phyloP scores from a whole-genome alignment of 257 asterid species.

The Handroanthus guayacan region DNA sequence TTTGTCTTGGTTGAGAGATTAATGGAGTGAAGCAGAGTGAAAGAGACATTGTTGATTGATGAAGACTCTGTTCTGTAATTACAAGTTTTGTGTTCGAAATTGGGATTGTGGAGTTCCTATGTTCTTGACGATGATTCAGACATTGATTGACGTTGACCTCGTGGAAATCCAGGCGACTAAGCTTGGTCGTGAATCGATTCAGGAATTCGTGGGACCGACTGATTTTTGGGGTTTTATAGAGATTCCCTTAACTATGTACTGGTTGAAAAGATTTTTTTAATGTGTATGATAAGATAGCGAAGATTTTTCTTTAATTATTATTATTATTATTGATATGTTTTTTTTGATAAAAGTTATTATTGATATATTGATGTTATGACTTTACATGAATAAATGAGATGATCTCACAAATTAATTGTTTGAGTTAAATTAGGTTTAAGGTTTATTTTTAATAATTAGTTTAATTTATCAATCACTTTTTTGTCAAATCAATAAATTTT shows the following conservation, averaged over 20 bases:
- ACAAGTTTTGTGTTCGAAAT: not conserved
- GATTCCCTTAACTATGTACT: not conserved
- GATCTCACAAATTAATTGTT: no score
- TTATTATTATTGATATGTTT: no score
- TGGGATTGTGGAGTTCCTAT: not conserved
- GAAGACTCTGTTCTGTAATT: not conserved
- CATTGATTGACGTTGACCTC: not conserved
- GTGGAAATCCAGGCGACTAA: constrained; percentile 26
- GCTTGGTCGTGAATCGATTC: constrained; percentile 24
- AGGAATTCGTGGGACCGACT: constrained; percentile 23
- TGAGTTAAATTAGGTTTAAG: no score
- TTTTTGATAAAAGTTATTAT: no score
- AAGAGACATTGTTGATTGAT: constrained; percentile 50
- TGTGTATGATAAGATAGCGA: no score
- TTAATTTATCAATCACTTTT: no score
- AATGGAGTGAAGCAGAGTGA: constrained; percentile 56
- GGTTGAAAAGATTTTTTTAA: no score
- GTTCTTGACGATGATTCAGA: not conserved
- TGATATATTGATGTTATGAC: no score
- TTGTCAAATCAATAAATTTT: no score
- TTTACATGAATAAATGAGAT: no score
- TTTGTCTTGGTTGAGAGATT: constrained; percentile 34
- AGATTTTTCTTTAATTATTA: no score
- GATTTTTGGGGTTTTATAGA: not conserved
- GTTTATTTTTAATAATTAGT: no score